Evolutionary conservation across 257 asterid species (phyloP).

Genomic region (Solanum pimpinellifolium): DNA sequence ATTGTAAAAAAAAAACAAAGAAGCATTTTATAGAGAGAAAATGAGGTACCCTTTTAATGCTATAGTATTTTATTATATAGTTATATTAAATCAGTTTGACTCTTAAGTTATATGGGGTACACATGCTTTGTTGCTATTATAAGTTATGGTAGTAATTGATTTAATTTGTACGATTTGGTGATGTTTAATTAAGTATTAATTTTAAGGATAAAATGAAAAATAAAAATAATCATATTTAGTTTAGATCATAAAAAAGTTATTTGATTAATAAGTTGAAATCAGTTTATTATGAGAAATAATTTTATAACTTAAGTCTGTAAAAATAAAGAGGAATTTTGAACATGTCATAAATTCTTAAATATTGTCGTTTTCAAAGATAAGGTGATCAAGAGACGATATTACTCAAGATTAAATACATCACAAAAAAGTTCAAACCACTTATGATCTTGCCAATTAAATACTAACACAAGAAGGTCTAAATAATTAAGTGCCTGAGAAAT

Average conservation of each 20-base stretch:
- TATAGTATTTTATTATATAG: neutral
- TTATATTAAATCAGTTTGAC: neutral
- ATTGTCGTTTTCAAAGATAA: neutral
- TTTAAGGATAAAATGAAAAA: no score
- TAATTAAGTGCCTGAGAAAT: neutral
- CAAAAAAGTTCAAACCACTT: neutral
- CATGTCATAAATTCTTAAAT: neutral
- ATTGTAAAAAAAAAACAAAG: no score
- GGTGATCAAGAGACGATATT: neutral
- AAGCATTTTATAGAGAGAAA: neutral
- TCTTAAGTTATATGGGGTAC: neutral
- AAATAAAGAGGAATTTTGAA: neutral
- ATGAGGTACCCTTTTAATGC: neutral
- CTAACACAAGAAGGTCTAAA: neutral
- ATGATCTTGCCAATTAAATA: neutral
- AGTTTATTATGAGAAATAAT: neutral
- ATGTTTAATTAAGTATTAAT: neutral
- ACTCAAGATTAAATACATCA: neutral
- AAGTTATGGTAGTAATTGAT: neutral
- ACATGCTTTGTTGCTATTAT: neutral
- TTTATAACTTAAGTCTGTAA: neutral
- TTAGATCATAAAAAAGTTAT: neutral
- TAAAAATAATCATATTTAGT: neutral
- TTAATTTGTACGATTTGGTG: neutral
- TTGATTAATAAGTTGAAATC: neutral